These are phyloP conservation scores for Metschnikowia chrysomelidarum DNA, from an alignment of 805 yeast genomes.

Conservation along the genomic window DNA sequence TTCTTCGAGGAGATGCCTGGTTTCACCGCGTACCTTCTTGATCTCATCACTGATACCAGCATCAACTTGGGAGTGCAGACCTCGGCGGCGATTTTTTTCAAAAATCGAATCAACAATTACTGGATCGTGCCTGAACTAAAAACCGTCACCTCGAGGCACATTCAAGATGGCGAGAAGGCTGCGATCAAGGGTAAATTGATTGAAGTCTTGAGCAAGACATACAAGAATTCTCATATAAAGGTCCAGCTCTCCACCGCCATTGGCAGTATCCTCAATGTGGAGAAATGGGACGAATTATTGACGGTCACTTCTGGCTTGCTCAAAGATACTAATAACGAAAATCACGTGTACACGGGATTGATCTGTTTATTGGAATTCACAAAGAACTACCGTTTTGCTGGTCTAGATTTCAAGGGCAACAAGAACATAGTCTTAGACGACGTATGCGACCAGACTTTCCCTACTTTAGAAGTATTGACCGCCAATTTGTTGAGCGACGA, in stretches of 20 bases:
- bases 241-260: constrained; percentile 60
- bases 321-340: constrained; percentile 33
- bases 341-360: constrained; percentile 40
- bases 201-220: constrained; percentile 32
- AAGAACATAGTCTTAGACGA: constrained; percentile 42
- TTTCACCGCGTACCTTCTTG: constrained; percentile 53
- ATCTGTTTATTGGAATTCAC: constrained; percentile 41
- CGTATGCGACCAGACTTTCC: constrained; percentile 34
- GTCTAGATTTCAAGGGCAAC: constrained; percentile 42
- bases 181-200: constrained; percentile 37
- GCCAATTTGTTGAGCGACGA: constrained; percentile 28
- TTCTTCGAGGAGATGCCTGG: constrained; percentile 56
- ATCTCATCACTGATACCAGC: constrained; percentile 45
- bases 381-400: constrained; percentile 39
- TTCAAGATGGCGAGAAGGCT: constrained; percentile 35
- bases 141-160: constrained; percentile 22
- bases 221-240: constrained; percentile 38
- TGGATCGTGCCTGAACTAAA: constrained; percentile 39
- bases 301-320: constrained; percentile 14
- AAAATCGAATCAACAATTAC: constrained; percentile 37
- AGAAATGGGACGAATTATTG: constrained; percentile 42
- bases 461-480: constrained; percentile 33
- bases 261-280: constrained; percentile 49
- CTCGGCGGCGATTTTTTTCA: constrained; percentile 44
- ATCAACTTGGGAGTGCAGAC: constrained; percentile 43